These are phyloP conservation scores for Simplicillium sp. DNA, from an alignment of 2,329 filamentous ascomycete genomes.

Conservation along the genomic window DNA sequence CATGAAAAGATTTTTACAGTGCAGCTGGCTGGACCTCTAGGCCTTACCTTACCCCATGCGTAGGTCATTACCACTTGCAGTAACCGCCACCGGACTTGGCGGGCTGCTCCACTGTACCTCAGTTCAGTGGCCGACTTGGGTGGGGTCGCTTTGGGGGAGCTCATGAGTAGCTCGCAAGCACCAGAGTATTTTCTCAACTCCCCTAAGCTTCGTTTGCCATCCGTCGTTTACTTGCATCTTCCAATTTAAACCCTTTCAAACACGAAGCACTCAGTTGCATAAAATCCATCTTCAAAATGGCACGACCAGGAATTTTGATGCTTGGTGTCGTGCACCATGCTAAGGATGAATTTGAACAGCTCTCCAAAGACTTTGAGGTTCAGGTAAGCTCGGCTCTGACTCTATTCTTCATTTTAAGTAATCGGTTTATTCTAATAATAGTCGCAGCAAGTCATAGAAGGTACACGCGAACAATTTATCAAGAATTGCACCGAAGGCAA, in stretches of 20 bases:
- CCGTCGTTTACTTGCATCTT: background rate
- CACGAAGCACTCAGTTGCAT: conserved; percentile 4
- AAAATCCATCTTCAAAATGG: conserved; percentile 2
- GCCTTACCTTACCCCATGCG: too few species aligned
- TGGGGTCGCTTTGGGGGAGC: too few species aligned
- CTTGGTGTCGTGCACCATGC: conserved; percentile 10
- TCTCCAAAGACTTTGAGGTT: conserved; percentile 9
- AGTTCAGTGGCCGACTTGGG: too few species aligned
- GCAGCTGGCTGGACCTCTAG: too few species aligned
- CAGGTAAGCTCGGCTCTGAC: conserved; percentile 2
- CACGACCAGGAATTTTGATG: conserved; percentile 10
- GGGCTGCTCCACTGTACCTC: too few species aligned
- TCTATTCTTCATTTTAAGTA: background rate
- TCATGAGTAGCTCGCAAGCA: too few species aligned
- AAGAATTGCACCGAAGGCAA: conserved; percentile 47
- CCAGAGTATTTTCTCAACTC: too few species aligned
- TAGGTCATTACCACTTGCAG: too few species aligned
- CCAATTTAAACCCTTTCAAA: conserved; percentile 3
- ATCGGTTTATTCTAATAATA: background rate
- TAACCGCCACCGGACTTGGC: too few species aligned
- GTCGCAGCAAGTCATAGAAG: conserved; percentile 8
- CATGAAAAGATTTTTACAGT: too few species aligned
- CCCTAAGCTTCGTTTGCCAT: too few species aligned
- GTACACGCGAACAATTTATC: conserved; percentile 5
- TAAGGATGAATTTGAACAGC: conserved; percentile 9